phyloP scores from a whole-genome alignment of 1,139 yeast genomes.

The Kodamaea sp. region DNA sequence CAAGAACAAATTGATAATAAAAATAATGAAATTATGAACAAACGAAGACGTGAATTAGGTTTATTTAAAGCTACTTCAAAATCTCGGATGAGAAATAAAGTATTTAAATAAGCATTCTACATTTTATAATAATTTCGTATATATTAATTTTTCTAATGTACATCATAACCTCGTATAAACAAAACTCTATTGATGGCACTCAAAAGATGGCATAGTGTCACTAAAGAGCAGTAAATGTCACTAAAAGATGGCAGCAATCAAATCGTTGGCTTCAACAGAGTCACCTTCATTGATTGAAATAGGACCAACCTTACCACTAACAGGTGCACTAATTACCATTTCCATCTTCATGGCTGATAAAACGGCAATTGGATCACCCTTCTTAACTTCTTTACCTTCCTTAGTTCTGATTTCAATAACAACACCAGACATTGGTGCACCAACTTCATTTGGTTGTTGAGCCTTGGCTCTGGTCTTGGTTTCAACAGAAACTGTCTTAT shows the following conservation, averaged over 20 bases:
- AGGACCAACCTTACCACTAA: conserved; percentile 76
- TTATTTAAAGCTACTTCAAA: conserved; percentile 7
- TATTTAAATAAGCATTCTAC: conserved; percentile 6
- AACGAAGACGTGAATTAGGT: conserved; percentile 27
- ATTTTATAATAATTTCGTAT: background rate
- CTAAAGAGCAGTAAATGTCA: conserved; percentile 3
- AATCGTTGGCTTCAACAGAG: conserved; percentile 89
- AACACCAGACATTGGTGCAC: conserved; percentile 99
- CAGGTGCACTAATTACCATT: conserved; percentile 95
- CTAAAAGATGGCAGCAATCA: conserved; percentile 44
- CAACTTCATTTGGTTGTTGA: conserved; percentile 86
- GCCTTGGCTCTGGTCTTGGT: conserved; percentile 89
- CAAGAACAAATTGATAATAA: conserved; percentile 15
- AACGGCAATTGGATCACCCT: conserved; percentile 95
- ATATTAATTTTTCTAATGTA: no score
- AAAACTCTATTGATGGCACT: background rate
- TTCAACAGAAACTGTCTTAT: conserved; percentile 81
- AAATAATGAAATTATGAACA: conserved; percentile 15
- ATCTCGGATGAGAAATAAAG: conserved; percentile 3
- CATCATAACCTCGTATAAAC: no score
- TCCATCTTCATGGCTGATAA: conserved; percentile 99
- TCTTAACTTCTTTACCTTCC: conserved; percentile 83
- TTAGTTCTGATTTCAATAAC: conserved; percentile 91
- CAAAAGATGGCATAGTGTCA: conserved; percentile 4
- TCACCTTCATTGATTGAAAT: conserved; percentile 84